Evolutionary conservation across 495 filamentous ascomycete species (phyloP).

Genomic region (Tuber melanosporum): DNA sequence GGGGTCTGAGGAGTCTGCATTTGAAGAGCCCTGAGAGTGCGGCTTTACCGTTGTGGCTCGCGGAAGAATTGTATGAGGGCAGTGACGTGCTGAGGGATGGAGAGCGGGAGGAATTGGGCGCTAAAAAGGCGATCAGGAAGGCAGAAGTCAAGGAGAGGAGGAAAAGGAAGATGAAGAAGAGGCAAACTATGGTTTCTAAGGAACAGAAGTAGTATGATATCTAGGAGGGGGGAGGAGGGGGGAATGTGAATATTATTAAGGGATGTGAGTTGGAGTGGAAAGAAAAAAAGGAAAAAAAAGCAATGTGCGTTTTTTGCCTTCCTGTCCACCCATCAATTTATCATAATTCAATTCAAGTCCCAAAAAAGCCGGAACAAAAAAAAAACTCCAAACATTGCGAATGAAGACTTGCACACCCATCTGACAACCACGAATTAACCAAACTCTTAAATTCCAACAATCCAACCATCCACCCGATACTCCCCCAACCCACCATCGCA

Average conservation of each 20-base stretch:
- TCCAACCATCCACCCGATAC: not conserved
- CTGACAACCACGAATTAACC: not conserved
- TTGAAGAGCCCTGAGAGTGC: slow-evolving; percentile 81
- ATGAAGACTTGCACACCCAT: not conserved
- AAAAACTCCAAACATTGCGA: not conserved
- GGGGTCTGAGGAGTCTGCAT: slow-evolving; percentile 72
- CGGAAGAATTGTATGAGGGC: slow-evolving; percentile 81
- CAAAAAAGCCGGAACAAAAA: not conserved
- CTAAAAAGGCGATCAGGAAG: slow-evolving; percentile 40
- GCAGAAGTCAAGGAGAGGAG: slow-evolving; percentile 47
- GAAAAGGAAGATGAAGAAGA: slow-evolving; percentile 62
- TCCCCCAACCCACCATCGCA: not conserved
- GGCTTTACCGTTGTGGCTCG: slow-evolving; percentile 85
- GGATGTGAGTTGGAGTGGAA: not conserved
- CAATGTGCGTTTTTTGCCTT: slow-evolving; percentile 8
- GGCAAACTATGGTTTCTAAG: not conserved
- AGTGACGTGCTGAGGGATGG: slow-evolving; percentile 63
- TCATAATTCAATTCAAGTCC: not conserved
- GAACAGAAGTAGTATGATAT: not conserved
- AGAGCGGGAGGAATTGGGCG: slow-evolving; percentile 45
- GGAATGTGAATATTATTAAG: slow-evolving; percentile 47
- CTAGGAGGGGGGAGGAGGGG: slow-evolving; percentile 25
- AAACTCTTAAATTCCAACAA: not conserved
- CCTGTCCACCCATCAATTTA: not conserved
- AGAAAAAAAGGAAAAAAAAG: slow-evolving; percentile 14